Percentiles rank a stretch among this genome's conserved stretches.
Conservation (phyloP, 2,329 filamentous ascomycete species). For the Arthrobotrys sphaeroides region DNA sequence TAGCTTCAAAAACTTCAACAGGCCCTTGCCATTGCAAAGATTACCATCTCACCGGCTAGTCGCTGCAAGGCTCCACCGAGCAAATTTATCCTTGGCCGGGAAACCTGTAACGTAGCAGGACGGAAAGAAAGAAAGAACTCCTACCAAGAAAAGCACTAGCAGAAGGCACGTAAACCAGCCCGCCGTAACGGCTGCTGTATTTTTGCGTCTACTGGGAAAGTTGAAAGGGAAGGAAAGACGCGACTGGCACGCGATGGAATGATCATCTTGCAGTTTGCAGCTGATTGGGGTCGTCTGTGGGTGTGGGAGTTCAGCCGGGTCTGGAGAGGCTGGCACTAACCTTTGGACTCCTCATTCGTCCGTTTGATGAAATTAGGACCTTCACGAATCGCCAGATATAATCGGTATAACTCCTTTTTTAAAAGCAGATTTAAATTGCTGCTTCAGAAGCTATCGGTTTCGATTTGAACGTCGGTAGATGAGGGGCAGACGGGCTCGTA, state of each 20-base stretch:
- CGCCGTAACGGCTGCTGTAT: not conserved
- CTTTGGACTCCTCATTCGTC: not conserved
- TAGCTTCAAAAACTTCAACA: not conserved
- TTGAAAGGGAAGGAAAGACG: not conserved
- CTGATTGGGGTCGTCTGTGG: not conserved
- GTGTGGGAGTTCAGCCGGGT: not conserved
- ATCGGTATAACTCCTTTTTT: not conserved
- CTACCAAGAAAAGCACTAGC: not conserved
- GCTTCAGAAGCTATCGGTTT: not conserved
- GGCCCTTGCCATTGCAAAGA: not conserved
- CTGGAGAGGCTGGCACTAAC: not conserved
- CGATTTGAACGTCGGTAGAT: conserved; percentile 44
- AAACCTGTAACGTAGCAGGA: conserved; percentile 14
- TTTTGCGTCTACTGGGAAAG: not conserved
- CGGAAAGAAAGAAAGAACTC: conserved; percentile 1
- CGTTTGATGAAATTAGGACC: not conserved
- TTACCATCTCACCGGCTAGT: not conserved
- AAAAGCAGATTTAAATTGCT: not conserved
- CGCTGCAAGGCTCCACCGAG: conserved; percentile 15
- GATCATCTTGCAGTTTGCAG: conserved; percentile 10
- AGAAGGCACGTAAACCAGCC: not conserved
- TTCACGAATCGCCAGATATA: not conserved
- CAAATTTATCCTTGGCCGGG: not conserved
- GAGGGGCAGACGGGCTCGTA: conserved; percentile 21
- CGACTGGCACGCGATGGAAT: conserved; percentile 16